Base-by-base conservation (phyloP, 768 basidiomycete species). In the Termitomyces sp. region DNA sequence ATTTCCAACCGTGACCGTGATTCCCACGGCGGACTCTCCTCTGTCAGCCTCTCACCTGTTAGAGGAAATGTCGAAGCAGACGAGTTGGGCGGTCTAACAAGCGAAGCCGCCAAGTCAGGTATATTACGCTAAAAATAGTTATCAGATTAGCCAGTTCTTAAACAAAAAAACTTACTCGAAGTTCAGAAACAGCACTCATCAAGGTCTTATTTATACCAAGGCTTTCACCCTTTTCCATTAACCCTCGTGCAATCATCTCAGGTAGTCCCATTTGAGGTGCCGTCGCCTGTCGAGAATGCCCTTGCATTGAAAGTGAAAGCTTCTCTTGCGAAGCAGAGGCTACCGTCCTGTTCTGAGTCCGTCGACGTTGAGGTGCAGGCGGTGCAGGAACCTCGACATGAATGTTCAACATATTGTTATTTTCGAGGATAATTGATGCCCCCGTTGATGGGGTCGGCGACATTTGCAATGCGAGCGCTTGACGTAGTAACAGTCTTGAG, bases 141-240 rank as follows among this genome's bases (percentile, higher is more conserved):
- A 4, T 38, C n/a, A 47, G 45, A 11, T 23, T 9, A 44, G 10
- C 4, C 19, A 17, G 41, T 7, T 17, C 14, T 40, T 10, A 6
- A 41, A 25, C 29, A 12, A 32, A 17, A 37, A 21, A 31, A 65
- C 81, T 64, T 63, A 90, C 94, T 71, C 82, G 85, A 40, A 89
- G 71, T 69, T 91, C 91, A 5, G 86, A 82, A 3, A 93, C 86
- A 0, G 90, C 90, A 67, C 80, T 89, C 82, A 88, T 83, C 19
- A 92, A 73, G 0, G 89, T 89, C 71, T 85, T 90, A 69, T 92
- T 92, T 58, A 92, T 88, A n/a, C 90, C 89, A 29, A 92, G 72
- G 58, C 82, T 89, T 72, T 92, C 90, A 27, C 89, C 84, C 19
- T 84, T 77, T 67, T 93, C 90, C 59, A 91, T 63, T 48, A 93